phyloP scores from a whole-genome alignment of 2,329 filamentous ascomycete genomes.

The Helminthosporium solani region DNA sequence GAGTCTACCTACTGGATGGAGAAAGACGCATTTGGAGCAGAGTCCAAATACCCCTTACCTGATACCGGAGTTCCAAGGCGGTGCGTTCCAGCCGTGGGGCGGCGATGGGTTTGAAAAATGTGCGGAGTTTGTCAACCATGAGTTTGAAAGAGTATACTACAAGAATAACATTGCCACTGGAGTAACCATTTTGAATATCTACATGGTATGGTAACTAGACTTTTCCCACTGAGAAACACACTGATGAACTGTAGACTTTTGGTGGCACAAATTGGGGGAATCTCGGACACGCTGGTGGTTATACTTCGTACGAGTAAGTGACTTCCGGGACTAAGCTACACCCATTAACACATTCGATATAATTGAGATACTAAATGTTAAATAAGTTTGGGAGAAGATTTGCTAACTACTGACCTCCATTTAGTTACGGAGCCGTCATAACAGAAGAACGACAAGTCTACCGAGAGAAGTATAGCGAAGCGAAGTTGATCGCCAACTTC shows the following conservation, averaged over 20 bases:
- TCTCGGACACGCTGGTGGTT: slow-evolving; percentile 62
- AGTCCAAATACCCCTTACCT: slow-evolving; percentile 66
- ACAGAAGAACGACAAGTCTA: slow-evolving; percentile 65
- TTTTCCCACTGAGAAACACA: background rate
- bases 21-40: slow-evolving; percentile 54
- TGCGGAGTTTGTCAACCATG: slow-evolving; percentile 62
- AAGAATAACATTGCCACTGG: slow-evolving; percentile 70
- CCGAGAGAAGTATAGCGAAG: slow-evolving; percentile 74
- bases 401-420: too few relatives aligned
- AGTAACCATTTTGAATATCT: slow-evolving; percentile 66
- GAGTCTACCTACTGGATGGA: slow-evolving; percentile 56
- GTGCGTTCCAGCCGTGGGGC: slow-evolving; percentile 71
- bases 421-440: slow-evolving; percentile 61
- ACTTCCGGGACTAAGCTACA: too few relatives aligned
- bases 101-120: slow-evolving; percentile 68
- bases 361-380: too few relatives aligned
- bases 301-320: slow-evolving; percentile 52
- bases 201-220: slow-evolving; percentile 55
- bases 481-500: slow-evolving; percentile 74
- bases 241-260: slow-evolving; percentile 48
- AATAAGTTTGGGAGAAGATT: too few relatives aligned
- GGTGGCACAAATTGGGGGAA: slow-evolving; percentile 87
- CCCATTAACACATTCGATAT: too few relatives aligned
- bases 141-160: slow-evolving; percentile 74
- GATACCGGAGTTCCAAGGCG: slow-evolving; percentile 64